Percentiles rank a stretch among this genome's conserved stretches.
Evolutionary conservation across 768 basidiomycete species (phyloP).

Genomic region (Clavulina sp.): DNA sequence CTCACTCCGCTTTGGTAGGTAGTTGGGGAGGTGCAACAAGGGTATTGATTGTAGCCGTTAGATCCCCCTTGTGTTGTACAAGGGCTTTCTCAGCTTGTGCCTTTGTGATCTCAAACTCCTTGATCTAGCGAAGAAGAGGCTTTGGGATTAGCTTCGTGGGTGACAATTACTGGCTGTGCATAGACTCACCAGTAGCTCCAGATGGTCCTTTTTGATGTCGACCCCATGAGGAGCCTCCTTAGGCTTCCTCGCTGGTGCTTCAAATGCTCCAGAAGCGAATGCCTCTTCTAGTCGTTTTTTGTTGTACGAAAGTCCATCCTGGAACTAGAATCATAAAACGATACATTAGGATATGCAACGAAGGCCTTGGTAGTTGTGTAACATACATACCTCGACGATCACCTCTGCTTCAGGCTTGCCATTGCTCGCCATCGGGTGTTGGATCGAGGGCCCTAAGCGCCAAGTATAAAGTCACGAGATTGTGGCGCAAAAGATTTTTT

Average conservation of each 20-base stretch:
- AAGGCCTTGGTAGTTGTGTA: no score
- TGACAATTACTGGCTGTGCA: constrained; percentile 1
- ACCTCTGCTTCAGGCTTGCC: neutral
- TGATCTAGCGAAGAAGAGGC: neutral
- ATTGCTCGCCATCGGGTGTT: neutral
- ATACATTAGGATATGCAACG: no score
- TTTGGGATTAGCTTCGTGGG: neutral
- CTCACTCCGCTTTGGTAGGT: no score
- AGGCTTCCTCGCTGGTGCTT: neutral
- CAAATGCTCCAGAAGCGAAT: constrained; percentile 1
- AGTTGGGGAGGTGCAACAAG: constrained; percentile 4
- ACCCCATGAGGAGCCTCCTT: constrained; percentile 1
- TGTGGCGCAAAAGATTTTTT: neutral
- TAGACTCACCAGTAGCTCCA: neutral
- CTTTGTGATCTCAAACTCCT: constrained; percentile 4
- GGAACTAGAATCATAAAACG: no score
- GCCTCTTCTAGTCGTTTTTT: constrained; percentile 7
- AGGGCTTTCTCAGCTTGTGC: constrained; percentile 4
- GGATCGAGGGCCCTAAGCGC: neutral
- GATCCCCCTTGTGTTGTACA: constrained; percentile 3
- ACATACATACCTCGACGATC: no score
- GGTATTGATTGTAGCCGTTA: neutral
- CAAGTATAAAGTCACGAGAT: neutral
- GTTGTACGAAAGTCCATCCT: constrained; percentile 7
- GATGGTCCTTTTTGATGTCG: no score